These are phyloP conservation scores for Tolypocladium album DNA, from an alignment of 2,329 filamentous ascomycete genomes.

Conservation along the genomic window DNA sequence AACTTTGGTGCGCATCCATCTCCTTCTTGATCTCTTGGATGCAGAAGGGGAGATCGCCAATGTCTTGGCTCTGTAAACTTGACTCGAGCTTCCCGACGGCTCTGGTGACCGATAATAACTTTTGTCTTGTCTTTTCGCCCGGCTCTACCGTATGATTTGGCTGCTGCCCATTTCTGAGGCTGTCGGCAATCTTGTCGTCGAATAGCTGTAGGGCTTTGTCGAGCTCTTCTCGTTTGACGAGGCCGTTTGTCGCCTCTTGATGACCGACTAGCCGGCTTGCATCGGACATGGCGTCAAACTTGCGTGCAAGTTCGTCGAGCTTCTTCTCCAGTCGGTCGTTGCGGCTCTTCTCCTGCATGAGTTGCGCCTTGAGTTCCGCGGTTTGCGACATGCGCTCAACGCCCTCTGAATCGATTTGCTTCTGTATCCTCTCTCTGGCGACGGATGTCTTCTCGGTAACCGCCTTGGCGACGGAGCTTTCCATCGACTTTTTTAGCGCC, in stretches of 20 bases:
- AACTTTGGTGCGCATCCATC: neutral
- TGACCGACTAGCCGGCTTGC: neutral
- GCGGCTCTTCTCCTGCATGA: slow-evolving; percentile 1
- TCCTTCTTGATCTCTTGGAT: neutral
- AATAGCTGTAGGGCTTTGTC: slow-evolving; percentile 1
- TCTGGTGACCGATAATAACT: neutral
- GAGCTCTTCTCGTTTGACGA: slow-evolving; percentile 1
- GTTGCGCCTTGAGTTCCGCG: slow-evolving; percentile 2
- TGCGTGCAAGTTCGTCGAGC: slow-evolving; percentile 10
- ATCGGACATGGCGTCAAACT: neutral
- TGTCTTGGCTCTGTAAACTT: neutral
- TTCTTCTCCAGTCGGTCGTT: slow-evolving; percentile 12
- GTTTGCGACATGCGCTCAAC: slow-evolving; percentile 1
- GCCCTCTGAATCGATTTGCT: slow-evolving; percentile 1
- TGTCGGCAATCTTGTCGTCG: neutral
- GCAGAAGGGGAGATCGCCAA: neutral
- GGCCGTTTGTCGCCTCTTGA: neutral
- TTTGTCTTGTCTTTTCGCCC: neutral
- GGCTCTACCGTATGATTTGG: neutral
- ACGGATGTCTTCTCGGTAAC: neutral
- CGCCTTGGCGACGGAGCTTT: neutral
- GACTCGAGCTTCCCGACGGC: neutral
- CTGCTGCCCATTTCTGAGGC: neutral
- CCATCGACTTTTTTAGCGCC: neutral
- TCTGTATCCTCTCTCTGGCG: neutral